phyloP scores from a whole-genome alignment of 2,329 filamentous ascomycete species.

The Alternaria panax region DNA sequence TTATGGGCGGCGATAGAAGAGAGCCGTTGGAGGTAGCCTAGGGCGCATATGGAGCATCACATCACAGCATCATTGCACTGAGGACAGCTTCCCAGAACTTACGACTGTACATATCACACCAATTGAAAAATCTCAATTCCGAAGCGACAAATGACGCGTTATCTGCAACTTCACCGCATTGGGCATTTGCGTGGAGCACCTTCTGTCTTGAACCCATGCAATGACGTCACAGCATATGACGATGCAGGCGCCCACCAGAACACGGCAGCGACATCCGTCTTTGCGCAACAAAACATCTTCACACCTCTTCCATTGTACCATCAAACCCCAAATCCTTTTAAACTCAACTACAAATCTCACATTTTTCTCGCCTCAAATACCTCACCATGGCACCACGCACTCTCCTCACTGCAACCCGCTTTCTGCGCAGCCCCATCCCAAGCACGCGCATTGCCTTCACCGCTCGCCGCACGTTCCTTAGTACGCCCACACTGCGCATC shows the following conservation, averaged over 20 bases:
- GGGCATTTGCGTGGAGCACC: slow-evolving; percentile 3
- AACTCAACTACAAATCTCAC: neutral
- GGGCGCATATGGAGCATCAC: neutral
- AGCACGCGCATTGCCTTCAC: slow-evolving; percentile 1
- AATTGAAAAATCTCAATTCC: neutral
- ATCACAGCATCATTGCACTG: slow-evolving; percentile 8
- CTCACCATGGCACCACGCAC: slow-evolving; percentile 25
- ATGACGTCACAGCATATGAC: slow-evolving; percentile 6
- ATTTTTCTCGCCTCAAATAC: neutral
- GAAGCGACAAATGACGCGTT: neutral
- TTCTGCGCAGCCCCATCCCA: slow-evolving; percentile 8
- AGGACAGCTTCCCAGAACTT: neutral
- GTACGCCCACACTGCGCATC: slow-evolving; percentile 40
- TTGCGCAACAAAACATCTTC: neutral
- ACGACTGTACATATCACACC: neutral
- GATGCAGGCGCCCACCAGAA: neutral
- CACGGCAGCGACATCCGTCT: slow-evolving; percentile 7
- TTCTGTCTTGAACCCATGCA: neutral
- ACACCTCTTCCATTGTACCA: neutral
- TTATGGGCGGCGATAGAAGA: neutral
- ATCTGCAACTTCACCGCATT: slow-evolving; percentile 1
- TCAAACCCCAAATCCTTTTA: neutral
- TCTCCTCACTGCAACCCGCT: slow-evolving; percentile 22
- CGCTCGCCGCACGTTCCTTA: slow-evolving; percentile 40
- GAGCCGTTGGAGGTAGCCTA: neutral